These are phyloP conservation scores for Naganishia kalamii DNA, from an alignment of 768 basidiomycete genomes.

Conservation along the genomic window DNA sequence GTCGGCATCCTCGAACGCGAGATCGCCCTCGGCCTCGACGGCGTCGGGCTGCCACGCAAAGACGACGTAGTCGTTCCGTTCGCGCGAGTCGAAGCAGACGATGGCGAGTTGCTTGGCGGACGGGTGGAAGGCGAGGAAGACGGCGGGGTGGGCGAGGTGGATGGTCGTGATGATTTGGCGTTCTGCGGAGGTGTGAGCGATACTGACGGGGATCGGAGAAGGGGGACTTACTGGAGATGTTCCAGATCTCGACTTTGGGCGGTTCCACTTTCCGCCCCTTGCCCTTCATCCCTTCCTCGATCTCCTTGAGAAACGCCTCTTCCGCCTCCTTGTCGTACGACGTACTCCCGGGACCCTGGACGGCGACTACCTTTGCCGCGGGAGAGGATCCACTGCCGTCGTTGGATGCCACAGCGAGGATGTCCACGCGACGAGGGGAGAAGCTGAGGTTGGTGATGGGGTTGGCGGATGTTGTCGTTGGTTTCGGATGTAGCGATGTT, in stretches of 20 bases:
- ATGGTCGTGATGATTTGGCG: conserved; percentile 21
- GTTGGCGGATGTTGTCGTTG: conserved; percentile 4
- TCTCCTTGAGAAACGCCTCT: neutral
- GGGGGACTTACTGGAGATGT: conserved; percentile 8
- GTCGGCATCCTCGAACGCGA: conserved; percentile 1
- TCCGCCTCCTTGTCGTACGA: neutral
- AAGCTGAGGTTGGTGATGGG: conserved; percentile 13
- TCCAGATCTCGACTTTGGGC: conserved; percentile 19
- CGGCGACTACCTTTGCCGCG: neutral
- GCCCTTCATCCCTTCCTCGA: neutral
- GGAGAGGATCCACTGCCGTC: neutral
- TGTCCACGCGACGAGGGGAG: conserved; percentile 16
- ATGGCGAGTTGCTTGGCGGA: conserved; percentile 19
- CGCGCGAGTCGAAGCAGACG: conserved; percentile 22
- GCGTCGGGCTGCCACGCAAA: conserved; percentile 14
- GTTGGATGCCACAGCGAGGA: conserved; percentile 20
- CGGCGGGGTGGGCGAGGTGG: conserved; percentile 17
- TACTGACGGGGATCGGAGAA: neutral
- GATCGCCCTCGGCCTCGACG: neutral
- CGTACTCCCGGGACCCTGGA: conserved; percentile 6
- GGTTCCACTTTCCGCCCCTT: neutral
- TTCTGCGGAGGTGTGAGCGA: neutral
- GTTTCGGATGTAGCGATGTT: neutral
- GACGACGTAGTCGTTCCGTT: conserved; percentile 14
- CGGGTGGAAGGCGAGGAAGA: conserved; percentile 17